Evolutionary conservation across 441 rosid species (phyloP), one percentile per base, ranked within the genome.

Genomic region (Croton setiger): DNA sequence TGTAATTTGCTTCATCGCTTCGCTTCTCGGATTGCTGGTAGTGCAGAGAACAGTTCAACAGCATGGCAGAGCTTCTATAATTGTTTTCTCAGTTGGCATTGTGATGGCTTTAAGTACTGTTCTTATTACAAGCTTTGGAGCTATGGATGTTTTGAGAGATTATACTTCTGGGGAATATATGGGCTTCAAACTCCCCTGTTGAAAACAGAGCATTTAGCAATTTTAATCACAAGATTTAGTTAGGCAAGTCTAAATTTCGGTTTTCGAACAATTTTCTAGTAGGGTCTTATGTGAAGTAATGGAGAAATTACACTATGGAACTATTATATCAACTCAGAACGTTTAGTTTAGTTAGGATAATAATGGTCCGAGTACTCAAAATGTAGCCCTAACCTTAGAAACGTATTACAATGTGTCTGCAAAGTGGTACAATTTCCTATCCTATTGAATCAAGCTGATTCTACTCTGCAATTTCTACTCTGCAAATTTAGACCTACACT

Each of bases 151-250:
- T 2, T 90, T 90, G 96, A 84, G 77, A 27, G 85, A 94, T 68
- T 86, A 81, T 39, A 48, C 23, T 17, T 85, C 89, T n/a, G 97
- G 96, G 57, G 77, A 74, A 45, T 78, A 82, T 41, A 91, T 88
- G 98, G 89, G 97, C 15, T 91, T 93, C 83, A 91, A 82, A 72
- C 60, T 72, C 15, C 97, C 93, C 54, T 89, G 97, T 74, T 89
- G 78, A 81, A 68, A 11, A 55, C 12, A 27, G 0, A 27, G 15
- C 4, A 55, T 12, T 37, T 37, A 3, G 18, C 23, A 51, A 18
- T 23, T 51, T 45, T 12, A 45, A 45, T n/a, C n/a, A n/a, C n/a
- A n/a, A n/a, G n/a, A n/a, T n/a, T n/a, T n/a, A n/a, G n/a, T n/a
- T n/a, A n/a, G n/a, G n/a, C n/a, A n/a, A n/a, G n/a, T n/a, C n/a